Percentiles rank a stretch among this genome's conserved stretches.
These are phyloP conservation scores for Exophiala sp. DNA, from an alignment of 2,329 filamentous ascomycete genomes.

Conservation along the genomic window DNA sequence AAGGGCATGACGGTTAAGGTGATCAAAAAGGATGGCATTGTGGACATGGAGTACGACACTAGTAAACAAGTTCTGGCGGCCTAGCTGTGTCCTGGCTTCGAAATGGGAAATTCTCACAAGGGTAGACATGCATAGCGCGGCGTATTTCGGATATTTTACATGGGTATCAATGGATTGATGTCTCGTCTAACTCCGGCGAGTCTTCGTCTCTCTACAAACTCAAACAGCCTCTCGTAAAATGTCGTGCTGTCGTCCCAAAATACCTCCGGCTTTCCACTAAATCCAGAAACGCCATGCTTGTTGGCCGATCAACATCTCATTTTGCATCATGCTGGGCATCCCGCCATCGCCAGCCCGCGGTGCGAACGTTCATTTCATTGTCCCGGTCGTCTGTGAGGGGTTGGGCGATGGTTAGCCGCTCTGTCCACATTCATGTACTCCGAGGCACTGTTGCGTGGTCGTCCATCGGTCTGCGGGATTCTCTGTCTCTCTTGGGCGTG, in stretches of 20 bases:
- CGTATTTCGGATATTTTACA: constrained; percentile 1
- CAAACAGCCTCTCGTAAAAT: neutral
- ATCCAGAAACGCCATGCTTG: constrained; percentile 2
- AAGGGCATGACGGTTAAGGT: constrained; percentile 94
- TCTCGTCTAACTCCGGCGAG: neutral
- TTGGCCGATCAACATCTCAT: neutral
- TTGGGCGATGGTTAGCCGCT: neutral
- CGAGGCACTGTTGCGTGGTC: too few relatives aligned
- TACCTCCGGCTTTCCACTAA: neutral
- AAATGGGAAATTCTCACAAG: neutral
- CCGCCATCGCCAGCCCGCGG: neutral
- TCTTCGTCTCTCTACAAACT: neutral
- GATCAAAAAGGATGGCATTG: constrained; percentile 87
- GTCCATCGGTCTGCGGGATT: neutral
- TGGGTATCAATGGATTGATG: constrained; percentile 5
- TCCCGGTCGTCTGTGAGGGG: neutral
- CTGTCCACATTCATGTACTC: neutral
- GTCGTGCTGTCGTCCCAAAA: neutral
- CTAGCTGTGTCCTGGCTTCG: constrained; percentile 28
- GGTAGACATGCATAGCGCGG: constrained; percentile 24
- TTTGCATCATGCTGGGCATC: neutral
- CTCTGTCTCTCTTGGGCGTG: neutral
- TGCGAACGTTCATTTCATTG: neutral
- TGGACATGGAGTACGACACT: constrained; percentile 79
- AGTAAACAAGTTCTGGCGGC: constrained; percentile 53